phyloP scores from a whole-genome alignment of 2,329 filamentous ascomycete species.

The Dendryphion nanum region DNA sequence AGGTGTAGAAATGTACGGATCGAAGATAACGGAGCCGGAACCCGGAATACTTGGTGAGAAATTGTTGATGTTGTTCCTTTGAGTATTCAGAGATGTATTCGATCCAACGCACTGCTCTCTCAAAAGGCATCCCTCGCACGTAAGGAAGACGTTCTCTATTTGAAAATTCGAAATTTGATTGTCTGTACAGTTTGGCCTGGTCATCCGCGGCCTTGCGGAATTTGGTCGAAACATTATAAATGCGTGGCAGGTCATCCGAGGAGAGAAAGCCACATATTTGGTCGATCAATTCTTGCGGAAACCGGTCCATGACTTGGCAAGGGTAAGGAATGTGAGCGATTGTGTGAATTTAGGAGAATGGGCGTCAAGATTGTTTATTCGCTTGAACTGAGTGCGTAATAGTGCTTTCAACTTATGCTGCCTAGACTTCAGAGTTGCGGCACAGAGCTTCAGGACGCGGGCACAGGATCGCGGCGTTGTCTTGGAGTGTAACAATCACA shows the following conservation, averaged over 20 bases:
- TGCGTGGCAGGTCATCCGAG: constrained; percentile 1
- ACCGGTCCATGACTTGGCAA: constrained; percentile 3
- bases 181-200: constrained; percentile 2
- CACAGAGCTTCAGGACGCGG: too few species aligned
- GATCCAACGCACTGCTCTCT: too few species aligned
- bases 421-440: too few species aligned
- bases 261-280: constrained; percentile 2
- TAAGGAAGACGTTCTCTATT: neutral
- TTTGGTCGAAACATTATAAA: constrained; percentile 4
- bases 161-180: neutral
- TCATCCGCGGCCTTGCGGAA: constrained; percentile 3
- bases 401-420: too few species aligned
- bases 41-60: constrained; percentile 1
- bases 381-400: too few species aligned
- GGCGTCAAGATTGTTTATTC: too few species aligned
- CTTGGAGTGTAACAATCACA: too few species aligned
- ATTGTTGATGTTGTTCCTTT: too few species aligned
- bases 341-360: neutral
- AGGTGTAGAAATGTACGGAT: constrained; percentile 1
- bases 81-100: too few species aligned
- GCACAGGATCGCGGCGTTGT: too few species aligned
- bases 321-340: neutral
- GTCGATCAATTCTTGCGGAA: constrained; percentile 5
- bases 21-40: neutral
- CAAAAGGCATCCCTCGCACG: too few species aligned